A percentile compares a stretch with the other conserved stretches of the same genome.
Evolutionary conservation across 2,329 filamentous ascomycete genomes (phyloP).

Genomic region (Trichoderma hamatum): DNA sequence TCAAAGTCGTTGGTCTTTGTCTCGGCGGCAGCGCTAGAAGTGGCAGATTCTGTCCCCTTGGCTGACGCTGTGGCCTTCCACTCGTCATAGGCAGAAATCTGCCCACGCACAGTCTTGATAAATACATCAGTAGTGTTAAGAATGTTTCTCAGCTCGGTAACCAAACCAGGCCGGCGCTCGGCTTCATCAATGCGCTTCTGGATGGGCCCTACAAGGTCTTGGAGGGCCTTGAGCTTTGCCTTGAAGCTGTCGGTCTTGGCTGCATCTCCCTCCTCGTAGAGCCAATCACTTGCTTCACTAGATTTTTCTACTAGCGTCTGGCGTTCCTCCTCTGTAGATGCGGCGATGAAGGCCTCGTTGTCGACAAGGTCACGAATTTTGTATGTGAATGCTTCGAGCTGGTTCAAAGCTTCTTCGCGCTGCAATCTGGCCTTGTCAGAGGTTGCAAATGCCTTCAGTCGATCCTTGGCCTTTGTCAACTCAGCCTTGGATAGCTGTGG

Average conservation of each 20-base stretch:
- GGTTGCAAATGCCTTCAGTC: slow-evolving; percentile 79
- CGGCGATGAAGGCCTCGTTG: slow-evolving; percentile 71
- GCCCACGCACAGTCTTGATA: slow-evolving; percentile 67
- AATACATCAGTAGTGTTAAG: slow-evolving; percentile 73
- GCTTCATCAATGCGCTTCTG: slow-evolving; percentile 75
- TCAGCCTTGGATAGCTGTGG: slow-evolving; percentile 54
- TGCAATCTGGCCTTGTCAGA: slow-evolving; percentile 78
- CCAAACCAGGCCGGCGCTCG: slow-evolving; percentile 67
- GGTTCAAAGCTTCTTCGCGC: slow-evolving; percentile 87
- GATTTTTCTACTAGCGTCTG: slow-evolving; percentile 68
- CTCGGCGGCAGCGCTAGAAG: slow-evolving; percentile 50
- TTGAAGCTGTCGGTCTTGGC: slow-evolving; percentile 76
- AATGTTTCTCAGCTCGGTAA: slow-evolving; percentile 69
- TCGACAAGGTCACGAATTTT: slow-evolving; percentile 80
- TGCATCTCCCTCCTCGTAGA: slow-evolving; percentile 81
- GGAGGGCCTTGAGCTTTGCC: slow-evolving; percentile 74
- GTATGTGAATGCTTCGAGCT: slow-evolving; percentile 93
- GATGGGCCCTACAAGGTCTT: slow-evolving; percentile 76
- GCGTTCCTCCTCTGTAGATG: slow-evolving; percentile 70
- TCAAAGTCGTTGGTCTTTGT: slow-evolving; percentile 63
- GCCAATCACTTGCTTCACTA: slow-evolving; percentile 78
- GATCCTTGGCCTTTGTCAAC: slow-evolving; percentile 61
- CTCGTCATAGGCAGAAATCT: slow-evolving; percentile 69
- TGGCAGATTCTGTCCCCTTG: slow-evolving; percentile 45
- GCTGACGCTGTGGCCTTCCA: slow-evolving; percentile 58